Conservation (phyloP, 2,329 filamentous ascomycete species). For the Clonostachys rhizophaga region DNA sequence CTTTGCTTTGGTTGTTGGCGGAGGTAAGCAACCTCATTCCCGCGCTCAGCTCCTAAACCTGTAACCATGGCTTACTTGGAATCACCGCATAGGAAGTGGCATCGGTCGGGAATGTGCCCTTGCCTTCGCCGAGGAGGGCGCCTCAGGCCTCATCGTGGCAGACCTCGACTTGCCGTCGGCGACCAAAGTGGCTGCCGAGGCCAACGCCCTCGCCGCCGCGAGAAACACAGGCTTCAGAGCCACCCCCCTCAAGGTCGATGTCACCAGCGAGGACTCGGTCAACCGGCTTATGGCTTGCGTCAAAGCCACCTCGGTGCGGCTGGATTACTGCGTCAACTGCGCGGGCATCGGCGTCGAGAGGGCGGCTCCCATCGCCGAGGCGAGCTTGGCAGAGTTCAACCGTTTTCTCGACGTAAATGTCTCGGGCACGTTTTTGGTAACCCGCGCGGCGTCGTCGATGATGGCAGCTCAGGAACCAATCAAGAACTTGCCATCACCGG, state of each 20-base stretch:
- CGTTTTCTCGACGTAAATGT: constrained; percentile 6
- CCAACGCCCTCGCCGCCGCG: constrained; percentile 2
- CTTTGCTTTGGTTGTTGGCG: neutral
- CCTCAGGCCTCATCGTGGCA: constrained; percentile 5
- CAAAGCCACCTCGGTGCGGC: constrained; percentile 5
- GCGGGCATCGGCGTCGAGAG: constrained; percentile 3
- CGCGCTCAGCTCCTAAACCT: neutral
- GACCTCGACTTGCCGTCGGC: constrained; percentile 6
- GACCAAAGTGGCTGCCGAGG: constrained; percentile 1
- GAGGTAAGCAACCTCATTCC: neutral
- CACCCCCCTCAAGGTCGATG: constrained; percentile 3
- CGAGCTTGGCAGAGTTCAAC: constrained; percentile 4
- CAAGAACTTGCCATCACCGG: neutral
- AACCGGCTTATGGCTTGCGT: constrained; percentile 1
- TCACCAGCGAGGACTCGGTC: constrained; percentile 6
- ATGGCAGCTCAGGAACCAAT: constrained; percentile 6
- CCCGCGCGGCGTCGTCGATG: constrained; percentile 1
- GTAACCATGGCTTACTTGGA: neutral
- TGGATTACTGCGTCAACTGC: constrained; percentile 11
- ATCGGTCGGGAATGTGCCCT: constrained; percentile 2
- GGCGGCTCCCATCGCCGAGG: constrained; percentile 3
- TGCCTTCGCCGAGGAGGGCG: constrained; percentile 7
- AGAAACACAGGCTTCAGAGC: constrained; percentile 3
- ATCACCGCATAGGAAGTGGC: neutral
- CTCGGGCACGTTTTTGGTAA: constrained; percentile 6